Percentiles rank a stretch among this genome's conserved stretches.
Evolutionary conservation across 805 yeast species (phyloP).

Genomic region (Cyberlindnera petersonii): DNA sequence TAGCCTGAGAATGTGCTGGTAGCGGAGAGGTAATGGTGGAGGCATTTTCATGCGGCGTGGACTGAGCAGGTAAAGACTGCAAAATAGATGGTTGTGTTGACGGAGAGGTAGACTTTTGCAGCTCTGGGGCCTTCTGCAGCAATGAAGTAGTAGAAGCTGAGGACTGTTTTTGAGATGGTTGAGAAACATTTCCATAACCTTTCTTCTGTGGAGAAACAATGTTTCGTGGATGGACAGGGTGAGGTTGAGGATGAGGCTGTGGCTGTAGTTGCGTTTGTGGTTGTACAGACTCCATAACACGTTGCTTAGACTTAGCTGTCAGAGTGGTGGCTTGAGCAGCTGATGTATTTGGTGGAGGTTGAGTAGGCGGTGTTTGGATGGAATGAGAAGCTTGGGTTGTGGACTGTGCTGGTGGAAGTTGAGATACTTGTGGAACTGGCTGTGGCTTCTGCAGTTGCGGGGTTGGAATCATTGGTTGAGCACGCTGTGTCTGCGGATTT

Average conservation of each 20-base stretch:
- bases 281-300: background rate
- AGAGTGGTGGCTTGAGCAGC: background rate
- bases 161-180: background rate
- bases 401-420: background rate
- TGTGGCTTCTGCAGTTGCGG: background rate
- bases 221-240: background rate
- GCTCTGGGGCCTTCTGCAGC: constrained; percentile 7
- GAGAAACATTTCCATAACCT: no score
- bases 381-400: background rate
- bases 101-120: constrained; percentile 3
- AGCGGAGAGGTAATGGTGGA: constrained; percentile 4
- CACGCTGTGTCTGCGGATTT: constrained; percentile 1
- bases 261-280: background rate
- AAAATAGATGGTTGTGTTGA: background rate
- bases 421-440: background rate
- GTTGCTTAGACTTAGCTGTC: background rate
- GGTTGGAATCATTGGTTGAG: background rate
- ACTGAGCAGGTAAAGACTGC: constrained; percentile 2
- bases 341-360: background rate
- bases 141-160: background rate
- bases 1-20: no score
- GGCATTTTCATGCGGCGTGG: constrained; percentile 3
- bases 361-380: background rate
- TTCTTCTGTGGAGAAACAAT: background rate
- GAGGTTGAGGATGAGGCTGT: background rate